Conservation (phyloP, 2,329 filamentous ascomycete genomes). For the Sporothrix brunneoviolacea region DNA sequence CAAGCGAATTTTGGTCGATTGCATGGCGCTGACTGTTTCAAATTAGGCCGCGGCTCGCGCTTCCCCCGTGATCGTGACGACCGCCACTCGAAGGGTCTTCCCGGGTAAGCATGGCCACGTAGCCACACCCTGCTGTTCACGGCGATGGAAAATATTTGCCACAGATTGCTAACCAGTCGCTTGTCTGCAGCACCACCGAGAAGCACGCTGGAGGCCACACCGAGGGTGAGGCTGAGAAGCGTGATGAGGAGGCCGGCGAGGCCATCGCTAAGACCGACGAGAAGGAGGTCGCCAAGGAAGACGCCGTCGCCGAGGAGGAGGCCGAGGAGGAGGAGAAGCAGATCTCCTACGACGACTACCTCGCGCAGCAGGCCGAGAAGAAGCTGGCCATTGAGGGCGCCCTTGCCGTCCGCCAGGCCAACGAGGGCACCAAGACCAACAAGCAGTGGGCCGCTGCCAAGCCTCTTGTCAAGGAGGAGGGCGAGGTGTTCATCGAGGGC, state of each 20-base stretch:
- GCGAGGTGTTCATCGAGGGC: constrained; percentile 71
- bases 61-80: constrained; percentile 49
- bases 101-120: constrained; percentile 35
- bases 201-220: constrained; percentile 85
- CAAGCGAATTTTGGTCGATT: not conserved
- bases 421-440: constrained; percentile 80
- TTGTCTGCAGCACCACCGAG: constrained; percentile 59
- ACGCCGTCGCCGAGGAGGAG: constrained; percentile 29
- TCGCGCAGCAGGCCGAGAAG: constrained; percentile 66
- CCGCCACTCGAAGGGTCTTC: constrained; percentile 44
- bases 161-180: too few relatives aligned
- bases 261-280: constrained; percentile 80
- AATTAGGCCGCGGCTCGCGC: constrained; percentile 46
- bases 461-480: constrained; percentile 56
- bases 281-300: constrained; percentile 55
- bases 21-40: not conserved
- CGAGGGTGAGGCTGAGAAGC: constrained; percentile 76
- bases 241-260: constrained; percentile 87
- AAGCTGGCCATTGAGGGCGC: constrained; percentile 60
- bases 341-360: constrained; percentile 85
- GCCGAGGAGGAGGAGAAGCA: constrained; percentile 74
- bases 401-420: constrained; percentile 76
- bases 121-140: too few relatives aligned
- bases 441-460: constrained; percentile 93
- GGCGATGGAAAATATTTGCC: too few relatives aligned